Evolutionary conservation across 768 basidiomycete species (phyloP).

Genomic region (Phaeotremella fagi): DNA sequence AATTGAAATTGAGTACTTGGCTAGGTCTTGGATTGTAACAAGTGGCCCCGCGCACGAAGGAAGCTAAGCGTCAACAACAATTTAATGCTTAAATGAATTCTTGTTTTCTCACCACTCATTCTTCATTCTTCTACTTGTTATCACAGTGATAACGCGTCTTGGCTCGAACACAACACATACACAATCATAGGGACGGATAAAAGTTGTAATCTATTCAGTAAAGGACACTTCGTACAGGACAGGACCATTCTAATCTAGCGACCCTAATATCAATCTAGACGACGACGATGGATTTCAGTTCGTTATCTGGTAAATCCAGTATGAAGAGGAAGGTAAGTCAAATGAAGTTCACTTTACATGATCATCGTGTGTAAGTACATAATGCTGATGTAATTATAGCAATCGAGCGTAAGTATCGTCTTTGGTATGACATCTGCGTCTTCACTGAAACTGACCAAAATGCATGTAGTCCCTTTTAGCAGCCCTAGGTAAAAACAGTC

Average conservation of each 20-base stretch:
- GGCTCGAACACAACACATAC: too few species aligned
- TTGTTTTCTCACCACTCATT: not conserved
- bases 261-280: too few species aligned
- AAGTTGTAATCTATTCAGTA: too few species aligned
- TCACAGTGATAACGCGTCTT: too few species aligned
- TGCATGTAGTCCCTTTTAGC: not conserved
- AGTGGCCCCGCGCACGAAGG: not conserved
- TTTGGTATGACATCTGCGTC: not conserved
- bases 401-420: constrained; percentile 12
- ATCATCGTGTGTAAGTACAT: too few species aligned
- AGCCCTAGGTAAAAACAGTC: not conserved
- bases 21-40: not conserved
- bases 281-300: constrained; percentile 16
- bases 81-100: not conserved
- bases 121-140: not conserved
- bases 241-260: too few species aligned
- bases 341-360: too few species aligned
- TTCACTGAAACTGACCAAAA: not conserved
- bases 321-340: constrained; percentile 21
- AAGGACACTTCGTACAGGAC: too few species aligned
- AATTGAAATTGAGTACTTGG: too few species aligned
- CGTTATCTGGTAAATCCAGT: constrained; percentile 12
- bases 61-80: not conserved
- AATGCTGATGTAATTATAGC: not conserved
- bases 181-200: too few species aligned